Evolutionary conservation across 1,284 basidiomycete genomes (phyloP), one percentile per base, ranked within the genome.

Genomic region (Leccinum solheimii): DNA sequence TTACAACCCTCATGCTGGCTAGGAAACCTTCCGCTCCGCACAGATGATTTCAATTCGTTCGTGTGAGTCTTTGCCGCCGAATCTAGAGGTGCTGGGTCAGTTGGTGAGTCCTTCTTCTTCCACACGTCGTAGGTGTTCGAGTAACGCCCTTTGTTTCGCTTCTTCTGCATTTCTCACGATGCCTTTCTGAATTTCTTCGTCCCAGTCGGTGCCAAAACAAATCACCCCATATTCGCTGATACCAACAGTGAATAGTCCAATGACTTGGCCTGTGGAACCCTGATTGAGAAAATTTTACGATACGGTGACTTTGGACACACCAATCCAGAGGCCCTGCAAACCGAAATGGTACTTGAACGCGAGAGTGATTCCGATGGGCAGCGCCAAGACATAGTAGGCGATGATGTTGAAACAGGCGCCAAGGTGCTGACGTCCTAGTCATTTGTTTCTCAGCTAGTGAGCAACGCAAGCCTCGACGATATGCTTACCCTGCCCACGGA

Each of bases 341-440:
- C 88, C 87, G 6, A 86, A 72, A 34, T 72, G 70, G 1, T 75
- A 74, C 16, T 76, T 75, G 70, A 91, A 91, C 0, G 90, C 90
- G 14, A 91, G 80, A 2, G 80, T 82, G 57, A 91, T 84, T 2
- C 90, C 90, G 50, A 91, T 75, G 0, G 89, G 89, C 16, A 91
- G 76, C 11, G 90, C 90, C 38, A 91, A 75, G 3, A 90, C 78
- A 66, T 91, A 92, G 73, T 91, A 91, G 16, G 90, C 88, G n/a
- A 89, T 75, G 49, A 90, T 72, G 68, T 92, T 91, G 75, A 90
- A 91, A 7, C 85, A 67, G 7, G 89, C 90, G 10, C 90, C 89
- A 11, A 91, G 80, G 66, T 88, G 86, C 67, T 92, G 90, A 30
- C 87, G 82, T 13, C 90, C 89, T 86, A 65, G 53, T 62, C 5